phyloP scores from a whole-genome alignment of 2,329 filamentous ascomycete species.

The Aspergillus uvarum region DNA sequence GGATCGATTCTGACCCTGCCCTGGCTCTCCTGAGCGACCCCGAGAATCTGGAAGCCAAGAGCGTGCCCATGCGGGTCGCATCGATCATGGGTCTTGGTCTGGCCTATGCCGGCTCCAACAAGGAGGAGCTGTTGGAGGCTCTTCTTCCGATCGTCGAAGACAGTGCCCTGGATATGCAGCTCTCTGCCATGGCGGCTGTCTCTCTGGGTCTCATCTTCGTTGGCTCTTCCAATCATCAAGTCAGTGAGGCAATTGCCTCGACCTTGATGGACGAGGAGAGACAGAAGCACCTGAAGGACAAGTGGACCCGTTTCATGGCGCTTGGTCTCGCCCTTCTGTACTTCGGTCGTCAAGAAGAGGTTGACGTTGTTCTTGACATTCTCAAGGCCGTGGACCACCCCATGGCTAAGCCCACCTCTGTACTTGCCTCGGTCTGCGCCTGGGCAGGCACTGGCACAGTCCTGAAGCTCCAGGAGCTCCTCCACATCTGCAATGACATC shows the following conservation, averaged over 20 bases:
- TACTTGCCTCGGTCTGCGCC: conserved; percentile 92
- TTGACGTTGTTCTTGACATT: conserved; percentile 96
- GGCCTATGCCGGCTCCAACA: conserved; percentile 91
- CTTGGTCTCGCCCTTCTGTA: conserved; percentile 90
- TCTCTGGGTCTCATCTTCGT: conserved; percentile 89
- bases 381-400: conserved; percentile 96
- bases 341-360: conserved; percentile 96
- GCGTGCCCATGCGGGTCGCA: conserved; percentile 72
- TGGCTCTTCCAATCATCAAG: conserved; percentile 84
- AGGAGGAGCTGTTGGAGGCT: conserved; percentile 79
- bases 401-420: conserved; percentile 92
- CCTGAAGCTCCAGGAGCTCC: conserved; percentile 91
- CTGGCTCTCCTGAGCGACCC: conserved; percentile 79
- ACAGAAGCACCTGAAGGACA: conserved; percentile 87
- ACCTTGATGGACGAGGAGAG: conserved; percentile 93
- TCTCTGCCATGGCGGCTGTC: conserved; percentile 92
- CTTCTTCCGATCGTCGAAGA: conserved; percentile 86
- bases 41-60: conserved; percentile 77
- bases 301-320: conserved; percentile 96
- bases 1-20: conserved; percentile 84
- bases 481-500: conserved; percentile 97
- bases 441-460: conserved; percentile 98
- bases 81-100: conserved; percentile 95
- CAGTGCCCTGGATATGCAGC: conserved; percentile 83
- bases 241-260: conserved; percentile 87